These are phyloP conservation scores for Lantana camara DNA, from an alignment of 257 asterid genomes.

Conservation along the genomic window DNA sequence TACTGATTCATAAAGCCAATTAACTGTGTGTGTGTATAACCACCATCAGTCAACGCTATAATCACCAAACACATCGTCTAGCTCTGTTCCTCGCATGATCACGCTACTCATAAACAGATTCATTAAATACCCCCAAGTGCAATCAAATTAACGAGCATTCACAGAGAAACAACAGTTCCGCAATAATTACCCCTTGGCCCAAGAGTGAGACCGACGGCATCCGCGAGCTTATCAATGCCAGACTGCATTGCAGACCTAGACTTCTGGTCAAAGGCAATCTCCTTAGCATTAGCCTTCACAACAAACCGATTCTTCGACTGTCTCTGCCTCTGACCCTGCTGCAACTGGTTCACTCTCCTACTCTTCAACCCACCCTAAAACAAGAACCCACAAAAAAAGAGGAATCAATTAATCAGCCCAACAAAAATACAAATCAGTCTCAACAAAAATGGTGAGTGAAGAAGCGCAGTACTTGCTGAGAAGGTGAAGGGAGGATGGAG, in stretches of 20 bases:
- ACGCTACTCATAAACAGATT: no score
- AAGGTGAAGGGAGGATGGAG: slow-evolving; percentile 60
- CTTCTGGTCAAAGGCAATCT: slow-evolving; percentile 84
- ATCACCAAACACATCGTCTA: no score
- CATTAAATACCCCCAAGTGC: no score
- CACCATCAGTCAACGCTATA: no score
- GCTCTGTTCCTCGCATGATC: no score
- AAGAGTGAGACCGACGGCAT: slow-evolving; percentile 91
- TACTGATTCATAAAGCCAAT: no score
- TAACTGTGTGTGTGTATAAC: no score
- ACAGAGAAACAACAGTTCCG: no score
- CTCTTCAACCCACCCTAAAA: slow-evolving; percentile 57
- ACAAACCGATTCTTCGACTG: slow-evolving; percentile 60
- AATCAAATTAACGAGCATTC: no score
- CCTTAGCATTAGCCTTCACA: slow-evolving; percentile 87
- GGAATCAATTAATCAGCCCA: not conserved
- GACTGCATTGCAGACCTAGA: slow-evolving; percentile 89
- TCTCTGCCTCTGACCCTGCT: slow-evolving; percentile 63
- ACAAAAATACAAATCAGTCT: not conserved
- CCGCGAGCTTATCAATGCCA: slow-evolving; percentile 94
- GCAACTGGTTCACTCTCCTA: slow-evolving; percentile 62
- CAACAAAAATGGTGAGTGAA: not conserved
- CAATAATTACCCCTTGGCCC: slow-evolving; percentile 74
- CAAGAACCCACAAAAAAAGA: not conserved
- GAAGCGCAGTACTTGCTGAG: slow-evolving; percentile 47